phyloP scores from a whole-genome alignment of 257 asterid species.

The Mitragyna speciosa region DNA sequence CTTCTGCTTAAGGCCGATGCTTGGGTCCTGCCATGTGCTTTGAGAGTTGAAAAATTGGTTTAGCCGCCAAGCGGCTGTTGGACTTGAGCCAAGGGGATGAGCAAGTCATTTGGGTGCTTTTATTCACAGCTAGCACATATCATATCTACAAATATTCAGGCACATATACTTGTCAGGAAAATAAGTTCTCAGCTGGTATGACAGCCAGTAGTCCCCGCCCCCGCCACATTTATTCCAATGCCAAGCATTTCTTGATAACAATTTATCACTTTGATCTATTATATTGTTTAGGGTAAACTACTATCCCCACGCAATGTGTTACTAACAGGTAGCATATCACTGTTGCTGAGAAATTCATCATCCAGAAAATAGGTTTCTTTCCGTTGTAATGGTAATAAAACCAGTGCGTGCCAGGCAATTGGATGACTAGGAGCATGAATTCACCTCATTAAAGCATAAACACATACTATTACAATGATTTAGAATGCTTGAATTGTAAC shows the following conservation, averaged over 20 bases:
- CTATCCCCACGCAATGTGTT: not conserved
- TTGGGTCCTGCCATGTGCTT: not conserved
- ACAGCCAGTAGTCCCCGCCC: not conserved
- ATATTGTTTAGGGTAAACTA: not conserved
- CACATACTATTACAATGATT: not conserved
- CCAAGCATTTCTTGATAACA: not conserved
- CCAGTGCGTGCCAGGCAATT: not conserved
- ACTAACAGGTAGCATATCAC: constrained; percentile 1
- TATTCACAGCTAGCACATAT: not conserved
- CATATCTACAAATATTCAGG: not conserved
- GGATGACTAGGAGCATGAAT: not conserved
- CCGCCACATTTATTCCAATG: not conserved
- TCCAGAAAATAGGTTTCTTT: not conserved
- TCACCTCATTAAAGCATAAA: not conserved
- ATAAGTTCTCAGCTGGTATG: not conserved
- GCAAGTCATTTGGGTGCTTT: no score
- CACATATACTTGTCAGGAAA: not conserved
- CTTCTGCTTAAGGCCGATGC: not conserved
- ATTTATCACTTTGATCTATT: not conserved
- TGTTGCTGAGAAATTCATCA: not conserved
- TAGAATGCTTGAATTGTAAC: not conserved
- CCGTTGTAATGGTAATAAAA: not conserved
- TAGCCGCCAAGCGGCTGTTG: not conserved
- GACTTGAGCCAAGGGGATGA: not conserved
- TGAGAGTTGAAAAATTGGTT: not conserved